phyloP scores from a whole-genome alignment of 140 eudicot genomes.

The Anethum foeniculum region DNA sequence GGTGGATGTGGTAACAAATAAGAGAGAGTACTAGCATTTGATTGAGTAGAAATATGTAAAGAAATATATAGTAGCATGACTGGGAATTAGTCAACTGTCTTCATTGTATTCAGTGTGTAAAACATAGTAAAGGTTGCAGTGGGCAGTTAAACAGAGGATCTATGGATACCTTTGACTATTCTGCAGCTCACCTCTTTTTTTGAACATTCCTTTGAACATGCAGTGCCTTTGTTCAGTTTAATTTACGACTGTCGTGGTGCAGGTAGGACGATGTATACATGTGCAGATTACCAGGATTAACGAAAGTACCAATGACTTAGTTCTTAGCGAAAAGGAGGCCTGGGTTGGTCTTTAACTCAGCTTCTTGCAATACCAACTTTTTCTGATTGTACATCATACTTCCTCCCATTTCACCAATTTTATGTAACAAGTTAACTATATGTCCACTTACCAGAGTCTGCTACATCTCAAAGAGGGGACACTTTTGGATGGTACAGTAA shows the following conservation, averaged over 20 bases:
- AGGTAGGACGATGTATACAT: constrained; percentile 76
- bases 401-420: background rate
- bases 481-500: constrained; percentile 84
- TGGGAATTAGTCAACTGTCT: background rate
- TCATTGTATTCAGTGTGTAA: background rate
- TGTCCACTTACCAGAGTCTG: constrained; percentile 33
- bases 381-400: background rate
- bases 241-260: constrained; percentile 15
- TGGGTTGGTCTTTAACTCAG: constrained; percentile 14
- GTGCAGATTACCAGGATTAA: constrained; percentile 75
- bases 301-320: constrained; percentile 77
- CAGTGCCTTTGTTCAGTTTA: background rate
- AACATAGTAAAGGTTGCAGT: background rate
- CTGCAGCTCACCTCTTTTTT: constrained; percentile 10
- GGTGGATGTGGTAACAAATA: background rate
- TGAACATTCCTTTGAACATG: background rate
- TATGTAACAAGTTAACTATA: background rate
- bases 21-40: background rate
- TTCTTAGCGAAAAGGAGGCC: constrained; percentile 41
- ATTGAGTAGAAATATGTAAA: background rate
- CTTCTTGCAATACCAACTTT: background rate
- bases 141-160: background rate
- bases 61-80: background rate
- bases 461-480: constrained; percentile 73
- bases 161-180: background rate